Conservation (phyloP, 148 eudicot genomes). For the Nepenthes mirabilis region DNA sequence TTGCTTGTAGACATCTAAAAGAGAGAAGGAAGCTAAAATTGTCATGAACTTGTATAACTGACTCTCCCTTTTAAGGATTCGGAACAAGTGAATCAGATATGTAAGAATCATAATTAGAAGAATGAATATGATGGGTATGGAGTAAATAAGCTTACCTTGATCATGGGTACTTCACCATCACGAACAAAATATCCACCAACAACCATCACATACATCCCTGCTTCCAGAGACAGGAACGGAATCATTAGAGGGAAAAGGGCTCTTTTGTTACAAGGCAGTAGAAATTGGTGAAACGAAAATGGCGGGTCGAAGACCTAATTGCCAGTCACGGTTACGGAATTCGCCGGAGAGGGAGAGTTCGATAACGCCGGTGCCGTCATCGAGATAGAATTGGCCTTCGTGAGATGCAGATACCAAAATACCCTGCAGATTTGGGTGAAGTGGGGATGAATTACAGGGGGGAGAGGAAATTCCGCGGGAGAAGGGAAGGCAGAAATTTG, state of each 20-base stretch:
- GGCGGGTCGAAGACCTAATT: constrained; percentile 9
- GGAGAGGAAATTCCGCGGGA: neutral
- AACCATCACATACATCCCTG: constrained; percentile 90
- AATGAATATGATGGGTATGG: neutral
- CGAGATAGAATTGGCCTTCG: constrained; percentile 34
- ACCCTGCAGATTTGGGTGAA: constrained; percentile 39
- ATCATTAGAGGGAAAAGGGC: neutral
- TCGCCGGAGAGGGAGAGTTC: constrained; percentile 26
- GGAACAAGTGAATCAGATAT: no score
- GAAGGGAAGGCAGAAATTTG: neutral
- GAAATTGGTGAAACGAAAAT: neutral
- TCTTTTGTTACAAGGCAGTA: no score
- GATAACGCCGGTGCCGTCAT: constrained; percentile 72
- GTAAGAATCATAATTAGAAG: no score
- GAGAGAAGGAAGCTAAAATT: no score
- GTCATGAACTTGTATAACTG: no score
- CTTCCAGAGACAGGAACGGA: neutral
- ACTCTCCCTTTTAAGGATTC: no score
- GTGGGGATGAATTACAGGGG: neutral
- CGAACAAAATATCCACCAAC: constrained; percentile 42
- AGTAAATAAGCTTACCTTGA: constrained; percentile 32
- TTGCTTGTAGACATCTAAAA: no score
- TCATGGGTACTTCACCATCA: constrained; percentile 21
- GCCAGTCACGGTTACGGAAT: constrained; percentile 25
- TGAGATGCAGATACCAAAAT: constrained; percentile 34